Conservation (phyloP, 208 protist species). For the Wallacemonas sp. region DNA sequence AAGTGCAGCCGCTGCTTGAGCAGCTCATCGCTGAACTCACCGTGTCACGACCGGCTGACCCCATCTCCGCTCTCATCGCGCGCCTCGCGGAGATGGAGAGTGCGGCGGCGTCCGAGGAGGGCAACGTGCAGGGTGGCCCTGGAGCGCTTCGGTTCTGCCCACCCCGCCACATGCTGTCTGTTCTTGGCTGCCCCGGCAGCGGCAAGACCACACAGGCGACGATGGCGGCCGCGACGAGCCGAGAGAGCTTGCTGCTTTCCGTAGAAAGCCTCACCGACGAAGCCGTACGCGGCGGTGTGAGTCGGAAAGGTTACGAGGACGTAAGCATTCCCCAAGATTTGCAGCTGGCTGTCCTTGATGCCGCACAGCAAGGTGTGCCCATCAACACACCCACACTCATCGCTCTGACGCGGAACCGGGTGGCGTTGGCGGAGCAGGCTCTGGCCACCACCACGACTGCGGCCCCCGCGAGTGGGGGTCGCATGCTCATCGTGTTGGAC, state of each 20-base stretch:
- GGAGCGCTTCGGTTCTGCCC: background rate
- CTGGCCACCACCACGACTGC: background rate
- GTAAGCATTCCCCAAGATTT: conserved; percentile 11
- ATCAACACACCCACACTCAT: conserved; percentile 1
- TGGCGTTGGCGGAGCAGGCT: background rate
- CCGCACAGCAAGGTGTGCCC: background rate
- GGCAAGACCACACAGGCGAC: conserved; percentile 18
- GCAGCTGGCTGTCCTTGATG: conserved; percentile 11
- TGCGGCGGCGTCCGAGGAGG: background rate
- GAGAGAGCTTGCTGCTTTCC: conserved; percentile 3
- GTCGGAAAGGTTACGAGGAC: conserved; percentile 3
- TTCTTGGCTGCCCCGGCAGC: conserved; percentile 12
- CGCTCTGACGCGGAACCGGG: background rate
- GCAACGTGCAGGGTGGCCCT: background rate
- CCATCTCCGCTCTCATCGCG: conserved; percentile 27
- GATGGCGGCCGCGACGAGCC: background rate
- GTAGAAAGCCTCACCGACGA: background rate
- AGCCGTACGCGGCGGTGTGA: background rate
- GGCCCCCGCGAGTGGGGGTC: background rate
- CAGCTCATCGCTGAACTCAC: conserved; percentile 29
- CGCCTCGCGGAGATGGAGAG: conserved; percentile 33
- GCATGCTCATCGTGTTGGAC: conserved; percentile 30
- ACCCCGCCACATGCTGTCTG: background rate
- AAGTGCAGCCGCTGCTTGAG: conserved; percentile 40
- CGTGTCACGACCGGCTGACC: conserved; percentile 27